These are phyloP conservation scores for Aspergillus sclerotialis DNA, from an alignment of 2,329 filamentous ascomycete genomes.

Conservation along the genomic window DNA sequence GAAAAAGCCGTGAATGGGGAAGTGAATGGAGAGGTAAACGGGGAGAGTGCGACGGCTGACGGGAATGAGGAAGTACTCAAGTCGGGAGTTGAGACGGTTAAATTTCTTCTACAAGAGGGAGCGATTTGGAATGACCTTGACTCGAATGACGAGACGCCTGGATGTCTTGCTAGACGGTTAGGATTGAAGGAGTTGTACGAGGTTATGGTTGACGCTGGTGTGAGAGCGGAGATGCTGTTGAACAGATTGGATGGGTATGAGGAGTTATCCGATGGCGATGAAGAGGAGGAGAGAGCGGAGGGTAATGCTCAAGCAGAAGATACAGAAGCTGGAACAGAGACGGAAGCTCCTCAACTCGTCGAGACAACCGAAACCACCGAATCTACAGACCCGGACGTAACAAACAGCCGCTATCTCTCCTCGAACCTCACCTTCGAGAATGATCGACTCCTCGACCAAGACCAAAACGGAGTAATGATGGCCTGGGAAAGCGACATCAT, in stretches of 20 bases:
- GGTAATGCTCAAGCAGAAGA: slow-evolving; percentile 13
- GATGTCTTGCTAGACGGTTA: slow-evolving; percentile 69
- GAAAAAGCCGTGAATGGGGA: slow-evolving; percentile 14
- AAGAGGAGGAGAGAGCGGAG: slow-evolving; percentile 28
- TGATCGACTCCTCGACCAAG: slow-evolving; percentile 63
- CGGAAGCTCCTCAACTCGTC: slow-evolving; percentile 18
- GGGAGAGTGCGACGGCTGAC: slow-evolving; percentile 21
- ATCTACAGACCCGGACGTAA: slow-evolving; percentile 39
- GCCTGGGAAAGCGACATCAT: slow-evolving; percentile 85
- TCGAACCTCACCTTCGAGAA: slow-evolving; percentile 59
- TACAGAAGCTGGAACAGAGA: slow-evolving; percentile 15
- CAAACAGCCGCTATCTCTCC: slow-evolving; percentile 61
- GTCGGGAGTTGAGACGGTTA: slow-evolving; percentile 60
- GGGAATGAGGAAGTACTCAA: slow-evolving; percentile 37
- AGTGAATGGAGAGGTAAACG: slow-evolving; percentile 15
- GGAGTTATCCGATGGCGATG: slow-evolving; percentile 49
- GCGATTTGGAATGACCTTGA: slow-evolving; percentile 98
- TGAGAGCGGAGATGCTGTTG: slow-evolving; percentile 81
- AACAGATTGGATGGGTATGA: slow-evolving; percentile 77
- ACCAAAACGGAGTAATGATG: slow-evolving; percentile 88
- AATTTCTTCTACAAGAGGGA: slow-evolving; percentile 73
- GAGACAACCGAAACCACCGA: slow-evolving; percentile 10
- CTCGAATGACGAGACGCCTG: slow-evolving; percentile 77
- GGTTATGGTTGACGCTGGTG: slow-evolving; percentile 79
- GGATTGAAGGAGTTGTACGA: slow-evolving; percentile 67